Percentiles rank a stretch among this genome's conserved stretches.
Evolutionary conservation across 192 early-diverging fungal genomes (phyloP).

Genomic region (Backusella parvicylindrica): DNA sequence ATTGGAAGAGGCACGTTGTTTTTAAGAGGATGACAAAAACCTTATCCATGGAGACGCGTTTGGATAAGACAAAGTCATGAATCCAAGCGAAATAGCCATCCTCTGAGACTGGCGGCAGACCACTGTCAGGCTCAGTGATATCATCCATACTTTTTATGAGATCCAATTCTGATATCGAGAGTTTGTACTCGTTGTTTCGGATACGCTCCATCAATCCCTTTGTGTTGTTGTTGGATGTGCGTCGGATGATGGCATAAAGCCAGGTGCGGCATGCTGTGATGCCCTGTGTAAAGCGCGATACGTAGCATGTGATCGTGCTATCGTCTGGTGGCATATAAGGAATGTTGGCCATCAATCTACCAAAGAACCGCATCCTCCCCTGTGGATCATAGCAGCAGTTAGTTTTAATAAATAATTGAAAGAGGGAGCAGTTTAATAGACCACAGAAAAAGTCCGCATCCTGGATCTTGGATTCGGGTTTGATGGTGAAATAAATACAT

Average conservation of each 20-base stretch:
- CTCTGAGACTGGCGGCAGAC: not conserved
- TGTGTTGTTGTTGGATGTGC: not conserved
- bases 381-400: constrained; percentile 56
- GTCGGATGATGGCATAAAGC: constrained; percentile 13
- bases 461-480: constrained; percentile 1
- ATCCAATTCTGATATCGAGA: not conserved
- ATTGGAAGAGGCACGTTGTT: constrained; percentile 40
- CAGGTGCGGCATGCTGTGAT: not conserved
- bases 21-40: constrained; percentile 17
- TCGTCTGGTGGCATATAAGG: constrained; percentile 32
- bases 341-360: constrained; percentile 57
- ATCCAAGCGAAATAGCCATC: not conserved
- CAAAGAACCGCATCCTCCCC: constrained; percentile 52
- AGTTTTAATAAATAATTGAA: constrained; percentile 44
- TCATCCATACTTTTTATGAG: not conserved
- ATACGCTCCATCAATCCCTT: constrained; percentile 17
- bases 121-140: not conserved
- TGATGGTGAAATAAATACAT: constrained; percentile 54
- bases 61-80: not conserved
- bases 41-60: not conserved
- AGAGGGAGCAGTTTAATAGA: constrained; percentile 41
- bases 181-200: constrained; percentile 19
- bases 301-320: not conserved
- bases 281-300: constrained; percentile 11
- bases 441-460: constrained; percentile 36